These are phyloP conservation scores for Knufia fluminis DNA, from an alignment of 2,329 filamentous ascomycete species.

Conservation along the genomic window DNA sequence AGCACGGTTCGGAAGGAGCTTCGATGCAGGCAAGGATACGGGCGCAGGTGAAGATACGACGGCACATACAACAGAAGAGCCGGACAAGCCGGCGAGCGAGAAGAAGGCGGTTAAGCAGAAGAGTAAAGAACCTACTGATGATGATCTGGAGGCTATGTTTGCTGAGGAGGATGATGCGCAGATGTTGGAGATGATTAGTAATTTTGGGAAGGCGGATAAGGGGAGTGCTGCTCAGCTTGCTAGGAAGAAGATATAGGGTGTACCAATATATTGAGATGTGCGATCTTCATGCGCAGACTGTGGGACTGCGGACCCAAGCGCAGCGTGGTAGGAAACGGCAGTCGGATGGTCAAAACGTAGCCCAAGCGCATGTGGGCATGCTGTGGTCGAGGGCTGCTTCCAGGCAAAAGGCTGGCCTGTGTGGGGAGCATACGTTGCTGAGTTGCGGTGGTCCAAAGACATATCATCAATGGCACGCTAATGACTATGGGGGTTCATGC, in stretches of 20 bases:
- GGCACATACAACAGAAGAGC: constrained; percentile 17
- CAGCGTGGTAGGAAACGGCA: too few species aligned
- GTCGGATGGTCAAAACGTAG: too few species aligned
- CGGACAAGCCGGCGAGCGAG: constrained; percentile 23
- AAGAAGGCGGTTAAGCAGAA: constrained; percentile 35
- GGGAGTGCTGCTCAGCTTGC: constrained; percentile 7
- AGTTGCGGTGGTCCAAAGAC: too few species aligned
- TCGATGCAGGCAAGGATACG: constrained; percentile 51
- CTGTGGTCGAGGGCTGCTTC: too few species aligned
- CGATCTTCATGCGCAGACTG: too few species aligned
- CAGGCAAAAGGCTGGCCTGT: too few species aligned
- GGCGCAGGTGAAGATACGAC: constrained; percentile 26
- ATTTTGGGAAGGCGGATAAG: constrained; percentile 33
- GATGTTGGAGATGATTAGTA: constrained; percentile 49
- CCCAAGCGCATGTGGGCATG: too few species aligned
- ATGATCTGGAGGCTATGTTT: constrained; percentile 40
- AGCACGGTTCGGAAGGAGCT: constrained; percentile 70
- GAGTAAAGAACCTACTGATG: constrained; percentile 25
- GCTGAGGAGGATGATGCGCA: constrained; percentile 42
- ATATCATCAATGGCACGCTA: too few species aligned
- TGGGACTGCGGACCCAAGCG: too few species aligned
- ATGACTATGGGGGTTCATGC: too few species aligned
- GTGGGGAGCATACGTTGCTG: too few species aligned
- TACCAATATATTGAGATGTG: too few species aligned
- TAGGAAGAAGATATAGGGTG: constrained; percentile 9